These are phyloP conservation scores for Ophiostoma quercus DNA, from an alignment of 2,329 filamentous ascomycete genomes.

Conservation along the genomic window DNA sequence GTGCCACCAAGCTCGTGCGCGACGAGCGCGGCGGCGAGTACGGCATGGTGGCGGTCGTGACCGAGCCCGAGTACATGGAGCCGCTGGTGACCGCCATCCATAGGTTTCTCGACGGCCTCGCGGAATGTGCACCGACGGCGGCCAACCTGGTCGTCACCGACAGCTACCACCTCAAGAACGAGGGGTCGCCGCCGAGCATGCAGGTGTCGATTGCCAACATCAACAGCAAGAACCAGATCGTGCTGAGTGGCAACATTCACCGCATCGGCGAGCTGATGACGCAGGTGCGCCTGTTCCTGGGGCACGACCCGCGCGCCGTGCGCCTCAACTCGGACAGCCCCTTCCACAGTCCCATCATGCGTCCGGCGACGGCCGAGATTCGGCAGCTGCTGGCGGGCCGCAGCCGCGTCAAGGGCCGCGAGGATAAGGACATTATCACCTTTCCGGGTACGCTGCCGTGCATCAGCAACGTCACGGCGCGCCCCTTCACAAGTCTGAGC, in stretches of 20 bases:
- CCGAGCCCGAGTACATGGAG: constrained; percentile 70
- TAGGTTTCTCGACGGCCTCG: constrained; percentile 68
- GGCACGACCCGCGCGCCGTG: constrained; percentile 85
- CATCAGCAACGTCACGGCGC: constrained; percentile 78
- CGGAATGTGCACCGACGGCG: constrained; percentile 61
- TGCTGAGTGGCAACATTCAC: constrained; percentile 80
- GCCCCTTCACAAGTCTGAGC: constrained; percentile 67
- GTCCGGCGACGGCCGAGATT: constrained; percentile 73
- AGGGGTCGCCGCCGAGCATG: constrained; percentile 61
- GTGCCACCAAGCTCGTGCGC: constrained; percentile 63
- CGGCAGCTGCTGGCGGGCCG: constrained; percentile 56
- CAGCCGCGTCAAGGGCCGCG: constrained; percentile 49
- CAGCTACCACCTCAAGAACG: constrained; percentile 1
- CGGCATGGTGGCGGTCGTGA: constrained; percentile 91
- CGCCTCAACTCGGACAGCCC: constrained; percentile 80
- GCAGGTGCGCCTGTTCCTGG: constrained; percentile 81
- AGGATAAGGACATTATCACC: constrained; percentile 60
- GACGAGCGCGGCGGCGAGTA: constrained; percentile 71
- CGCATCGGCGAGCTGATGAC: constrained; percentile 75
- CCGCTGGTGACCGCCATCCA: constrained; percentile 67
- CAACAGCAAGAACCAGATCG: constrained; percentile 95
- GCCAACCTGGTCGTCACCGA: background rate
- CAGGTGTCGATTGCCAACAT: constrained; percentile 90
- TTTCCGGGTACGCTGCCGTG: constrained; percentile 74
- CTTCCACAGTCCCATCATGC: constrained; percentile 90